Percentiles rank a stretch among this genome's conserved stretches.
phyloP scores from a whole-genome alignment of 164 flowering plant genomes.

The Warburgia ugandensis region DNA sequence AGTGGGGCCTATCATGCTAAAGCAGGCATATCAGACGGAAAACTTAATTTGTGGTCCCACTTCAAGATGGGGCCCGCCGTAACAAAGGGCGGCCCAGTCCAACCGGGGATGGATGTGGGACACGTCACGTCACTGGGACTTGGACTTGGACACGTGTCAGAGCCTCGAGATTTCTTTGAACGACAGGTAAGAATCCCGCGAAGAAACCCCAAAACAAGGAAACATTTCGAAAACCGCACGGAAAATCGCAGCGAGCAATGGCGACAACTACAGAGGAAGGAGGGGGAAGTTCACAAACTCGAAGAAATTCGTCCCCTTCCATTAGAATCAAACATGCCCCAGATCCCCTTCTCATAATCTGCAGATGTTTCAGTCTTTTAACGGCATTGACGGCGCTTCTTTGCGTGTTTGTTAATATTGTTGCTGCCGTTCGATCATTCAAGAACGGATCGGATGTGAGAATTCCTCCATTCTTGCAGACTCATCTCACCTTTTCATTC shows the following conservation, averaged over 20 bases:
- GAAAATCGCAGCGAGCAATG: slow-evolving; percentile 4
- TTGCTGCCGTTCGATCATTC: slow-evolving; percentile 75
- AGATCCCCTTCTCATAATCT: slow-evolving; percentile 58
- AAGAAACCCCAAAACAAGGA: too few species aligned
- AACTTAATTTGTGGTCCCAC: too few species aligned
- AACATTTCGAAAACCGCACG: too few species aligned
- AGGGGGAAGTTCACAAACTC: slow-evolving; percentile 2
- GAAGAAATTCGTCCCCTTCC: background rate
- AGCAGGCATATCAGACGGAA: too few species aligned
- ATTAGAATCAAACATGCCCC: slow-evolving; percentile 23
- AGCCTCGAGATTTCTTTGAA: slow-evolving; percentile 7
- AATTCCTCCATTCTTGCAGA: background rate
- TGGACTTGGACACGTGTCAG: background rate
- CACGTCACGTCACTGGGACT: too few species aligned
- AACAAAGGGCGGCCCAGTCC: too few species aligned
- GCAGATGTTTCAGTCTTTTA: slow-evolving; percentile 69
- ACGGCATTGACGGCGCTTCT: slow-evolving; percentile 52
- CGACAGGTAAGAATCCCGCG: background rate
- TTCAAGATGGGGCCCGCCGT: too few species aligned
- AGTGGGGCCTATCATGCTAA: too few species aligned
- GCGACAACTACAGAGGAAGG: slow-evolving; percentile 12
- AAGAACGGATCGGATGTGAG: slow-evolving; percentile 48
- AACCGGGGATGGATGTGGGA: too few species aligned
- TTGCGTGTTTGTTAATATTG: slow-evolving; percentile 64
- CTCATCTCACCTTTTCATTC: background rate